Base-by-base conservation (phyloP, 2,329 filamentous ascomycete species). In the Ophiostoma ips region DNA sequence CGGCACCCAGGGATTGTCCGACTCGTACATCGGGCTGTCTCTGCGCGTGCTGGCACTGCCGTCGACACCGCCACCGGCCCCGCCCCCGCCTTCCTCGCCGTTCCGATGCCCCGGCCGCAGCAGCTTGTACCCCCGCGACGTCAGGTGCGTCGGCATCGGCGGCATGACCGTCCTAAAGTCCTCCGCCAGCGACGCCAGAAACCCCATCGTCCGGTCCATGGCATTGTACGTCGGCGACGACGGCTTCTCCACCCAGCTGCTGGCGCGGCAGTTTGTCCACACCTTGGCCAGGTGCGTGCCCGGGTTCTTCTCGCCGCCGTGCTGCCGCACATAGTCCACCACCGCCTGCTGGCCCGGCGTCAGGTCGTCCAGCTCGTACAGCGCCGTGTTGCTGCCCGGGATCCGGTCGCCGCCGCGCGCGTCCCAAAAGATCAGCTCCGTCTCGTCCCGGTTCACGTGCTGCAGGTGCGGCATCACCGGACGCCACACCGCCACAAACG, bases 351-450 rank as follows among this genome's bases (percentile, higher is more conserved):
- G 76, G 47, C 70, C 69, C 18, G 64, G 58, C 2, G 66, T 62
- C 3, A 79, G 63, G 13, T 69, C 64, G 1, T 56, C 21, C 15
- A 18, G 55, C 48, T 66, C 60, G 1, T 56, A 58, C 1, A 63
- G 38, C 2, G n/a, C n/a, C n/a, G 48, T 5, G 5, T 55, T 40
- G 13, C 54, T 51, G 0, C 51, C 47, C 0, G 55, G 52, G 7
- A 62, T 59, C 24, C 58, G 62, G 1, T 59, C 55, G 1, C 52
- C 55, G 8, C 64, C 62, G 1, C 59, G 55, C 2, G 63, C 51
- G 53, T 79, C 76, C 75, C 75, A 78, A 36, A 80, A 73, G 6
- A 79, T 62, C 12, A 80, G 56, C 55, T 79, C 75, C 2, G 66
- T 64, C 2, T 49, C 3, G 65, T 64, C 2, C 46, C 47, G 0